Evolutionary conservation across 257 asterid genomes (phyloP).

Genomic region (Solanum pimpinellifolium): DNA sequence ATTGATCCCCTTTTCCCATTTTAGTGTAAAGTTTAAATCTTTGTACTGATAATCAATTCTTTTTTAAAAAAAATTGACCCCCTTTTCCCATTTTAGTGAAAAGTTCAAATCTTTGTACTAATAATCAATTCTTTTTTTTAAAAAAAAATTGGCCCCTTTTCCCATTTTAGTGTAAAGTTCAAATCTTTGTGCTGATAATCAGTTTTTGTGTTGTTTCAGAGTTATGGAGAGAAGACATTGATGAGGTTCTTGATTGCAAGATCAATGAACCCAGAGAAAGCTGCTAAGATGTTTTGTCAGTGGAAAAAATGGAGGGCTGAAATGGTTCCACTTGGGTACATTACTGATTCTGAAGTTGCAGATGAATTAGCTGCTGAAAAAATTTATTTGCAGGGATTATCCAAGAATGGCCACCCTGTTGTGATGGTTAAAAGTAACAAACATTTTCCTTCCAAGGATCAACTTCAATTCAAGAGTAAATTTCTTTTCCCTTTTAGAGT

Average conservation of each 20-base stretch:
- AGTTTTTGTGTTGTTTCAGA: constrained; percentile 17
- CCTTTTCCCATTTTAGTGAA: neutral
- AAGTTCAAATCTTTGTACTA: neutral
- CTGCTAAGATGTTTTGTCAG: constrained; percentile 71
- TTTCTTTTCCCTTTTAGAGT: neutral
- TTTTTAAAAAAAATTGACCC: neutral
- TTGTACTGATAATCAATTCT: neutral
- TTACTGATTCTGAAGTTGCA: constrained; percentile 44
- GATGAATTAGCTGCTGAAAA: constrained; percentile 48
- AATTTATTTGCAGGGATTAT: constrained; percentile 43
- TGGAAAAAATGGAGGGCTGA: constrained; percentile 72
- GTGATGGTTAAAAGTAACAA: constrained; percentile 27
- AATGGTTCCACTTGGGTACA: constrained; percentile 46
- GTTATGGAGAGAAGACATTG: constrained; percentile 40
- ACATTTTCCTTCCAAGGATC: constrained; percentile 66
- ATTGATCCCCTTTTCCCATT: neutral
- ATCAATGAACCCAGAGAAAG: constrained; percentile 58
- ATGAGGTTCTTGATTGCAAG: constrained; percentile 90
- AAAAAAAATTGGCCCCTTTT: neutral
- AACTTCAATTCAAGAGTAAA: constrained; percentile 72
- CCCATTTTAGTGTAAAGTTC: neutral
- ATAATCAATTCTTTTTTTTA: too few species aligned
- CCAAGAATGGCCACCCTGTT: constrained; percentile 43
- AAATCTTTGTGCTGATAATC: neutral
- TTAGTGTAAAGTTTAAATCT: neutral